Evolutionary conservation across 1,284 basidiomycete genomes (phyloP), one percentile per base, ranked within the genome.

Genomic region (Austroboletus olivaceoglutinosus): DNA sequence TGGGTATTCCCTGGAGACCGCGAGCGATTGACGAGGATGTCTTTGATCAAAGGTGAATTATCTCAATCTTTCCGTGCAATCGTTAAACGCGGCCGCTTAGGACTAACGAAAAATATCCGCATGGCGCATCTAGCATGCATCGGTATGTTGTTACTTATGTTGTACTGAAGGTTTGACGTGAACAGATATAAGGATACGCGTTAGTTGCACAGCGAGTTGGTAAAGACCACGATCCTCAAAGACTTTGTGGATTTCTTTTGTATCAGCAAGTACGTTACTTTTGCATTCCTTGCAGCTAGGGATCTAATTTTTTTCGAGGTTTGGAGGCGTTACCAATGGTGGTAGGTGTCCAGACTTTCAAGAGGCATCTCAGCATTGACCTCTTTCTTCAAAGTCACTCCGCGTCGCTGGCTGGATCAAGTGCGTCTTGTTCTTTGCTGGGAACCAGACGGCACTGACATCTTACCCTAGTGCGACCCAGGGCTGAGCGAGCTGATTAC

Each of bases 221-320:
- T 90, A 42, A 75, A 70, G 63, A 84, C 81, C 21, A 93, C 90
- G 16, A 91, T 96, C 65, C 76, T 94, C 71, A 91, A 89, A 62
- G 94, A 96, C 73, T 96, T 96, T 62, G 91, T 93, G 43, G 90
- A 93, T 29, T 89, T 86, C 67, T 88, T 82, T 60, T 90, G 90
- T 13, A 64, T 80, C 47, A 82, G 82, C 81, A 91, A 89, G 85
- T 86, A 59, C 40, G 82, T 68, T 15, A 12, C 13, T 27, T 40
- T 47, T 27, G 31, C 43, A 2, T 2, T 13, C 12, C 19, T 31
- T 40, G 15, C 8, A 13, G 16, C 27, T 21, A 10, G 29, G 46
- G 38, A n/a, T 40, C 55, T 70, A 18, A 68, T 40, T 4, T 7
- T 29, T 13, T 18, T 16, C 29, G 50, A 85, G 83, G 66, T 91